Evolutionary conservation across 2,329 filamentous ascomycete species (phyloP).

Genomic region (Rhexocercosporidium sp.): DNA sequence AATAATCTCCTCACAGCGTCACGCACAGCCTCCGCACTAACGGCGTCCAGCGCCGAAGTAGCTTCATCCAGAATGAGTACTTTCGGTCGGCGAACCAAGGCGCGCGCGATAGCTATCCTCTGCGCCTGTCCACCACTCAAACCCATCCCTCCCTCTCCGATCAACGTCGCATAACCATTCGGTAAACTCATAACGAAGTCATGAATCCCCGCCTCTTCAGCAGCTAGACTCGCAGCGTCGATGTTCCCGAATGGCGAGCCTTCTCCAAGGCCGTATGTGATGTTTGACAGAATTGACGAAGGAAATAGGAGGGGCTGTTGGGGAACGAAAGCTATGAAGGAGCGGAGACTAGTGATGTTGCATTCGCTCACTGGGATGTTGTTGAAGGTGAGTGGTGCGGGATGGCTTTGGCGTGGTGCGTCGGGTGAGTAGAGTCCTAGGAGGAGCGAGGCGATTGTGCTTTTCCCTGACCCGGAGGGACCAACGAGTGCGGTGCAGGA

Average conservation of each 20-base stretch:
- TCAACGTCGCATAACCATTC: constrained; percentile 70
- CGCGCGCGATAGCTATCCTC: constrained; percentile 79
- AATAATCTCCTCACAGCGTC: constrained; percentile 64
- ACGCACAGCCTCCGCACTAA: constrained; percentile 68
- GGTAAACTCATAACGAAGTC: constrained; percentile 78
- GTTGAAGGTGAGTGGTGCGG: constrained; percentile 56
- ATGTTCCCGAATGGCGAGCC: constrained; percentile 55
- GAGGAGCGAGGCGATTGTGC: constrained; percentile 77
- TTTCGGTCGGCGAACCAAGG: constrained; percentile 71
- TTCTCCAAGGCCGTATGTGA: constrained; percentile 74
- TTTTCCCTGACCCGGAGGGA: constrained; percentile 88
- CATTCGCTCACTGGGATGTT: constrained; percentile 61
- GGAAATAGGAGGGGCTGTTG: constrained; percentile 81
- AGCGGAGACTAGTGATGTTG: constrained; percentile 64
- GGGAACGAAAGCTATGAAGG: constrained; percentile 69
- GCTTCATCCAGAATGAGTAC: constrained; percentile 87
- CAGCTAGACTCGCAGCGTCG: constrained; percentile 55
- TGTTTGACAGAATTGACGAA: constrained; percentile 77
- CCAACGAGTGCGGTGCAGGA: constrained; percentile 81
- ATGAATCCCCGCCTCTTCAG: constrained; percentile 69
- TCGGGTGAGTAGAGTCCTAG: constrained; percentile 68
- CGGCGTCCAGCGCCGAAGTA: constrained; percentile 78
- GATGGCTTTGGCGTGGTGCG: neutral
- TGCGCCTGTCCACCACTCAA: constrained; percentile 86
- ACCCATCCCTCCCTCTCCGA: constrained; percentile 77